Evolutionary conservation across 805 yeast genomes (phyloP).

Genomic region (Gaillardinia entomophila): DNA sequence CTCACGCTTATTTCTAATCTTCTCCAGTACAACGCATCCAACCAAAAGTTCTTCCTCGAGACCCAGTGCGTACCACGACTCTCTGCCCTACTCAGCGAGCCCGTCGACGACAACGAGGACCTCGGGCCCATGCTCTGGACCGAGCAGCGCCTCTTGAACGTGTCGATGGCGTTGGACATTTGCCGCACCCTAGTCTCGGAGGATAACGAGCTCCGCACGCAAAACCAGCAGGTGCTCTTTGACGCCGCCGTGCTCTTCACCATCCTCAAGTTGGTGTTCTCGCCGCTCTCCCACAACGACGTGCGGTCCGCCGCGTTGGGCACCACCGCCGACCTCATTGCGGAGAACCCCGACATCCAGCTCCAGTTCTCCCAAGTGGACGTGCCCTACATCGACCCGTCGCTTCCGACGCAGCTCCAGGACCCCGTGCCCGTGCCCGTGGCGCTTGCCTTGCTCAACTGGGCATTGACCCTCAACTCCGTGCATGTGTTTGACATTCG

Average conservation of each 20-base stretch:
- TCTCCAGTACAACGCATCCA: slow-evolving; percentile 76
- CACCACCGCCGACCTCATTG: slow-evolving; percentile 72
- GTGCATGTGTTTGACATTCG: slow-evolving; percentile 82
- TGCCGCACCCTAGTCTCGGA: slow-evolving; percentile 65
- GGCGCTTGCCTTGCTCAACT: slow-evolving; percentile 65
- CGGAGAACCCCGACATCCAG: slow-evolving; percentile 64
- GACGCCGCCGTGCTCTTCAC: slow-evolving; percentile 59
- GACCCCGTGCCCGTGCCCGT: slow-evolving; percentile 62
- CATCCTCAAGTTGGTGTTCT: slow-evolving; percentile 66
- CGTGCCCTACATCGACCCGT: slow-evolving; percentile 87
- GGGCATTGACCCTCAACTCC: slow-evolving; percentile 77
- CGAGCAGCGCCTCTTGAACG: slow-evolving; percentile 65
- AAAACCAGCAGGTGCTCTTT: slow-evolving; percentile 58
- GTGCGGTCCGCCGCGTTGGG: slow-evolving; percentile 65
- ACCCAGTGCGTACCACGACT: slow-evolving; percentile 70
- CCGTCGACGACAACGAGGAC: slow-evolving; percentile 39
- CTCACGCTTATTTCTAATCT: slow-evolving; percentile 68
- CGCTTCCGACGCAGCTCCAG: slow-evolving; percentile 42
- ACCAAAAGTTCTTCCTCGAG: slow-evolving; percentile 84
- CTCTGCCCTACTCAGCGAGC: slow-evolving; percentile 57
- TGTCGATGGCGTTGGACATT: slow-evolving; percentile 63
- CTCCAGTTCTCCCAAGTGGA: slow-evolving; percentile 71
- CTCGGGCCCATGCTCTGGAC: slow-evolving; percentile 59
- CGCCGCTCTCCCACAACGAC: slow-evolving; percentile 54
- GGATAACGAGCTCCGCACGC: slow-evolving; percentile 58